Conservation (phyloP, 2,329 filamentous ascomycete genomes). For the Cladosporium sp. region DNA sequence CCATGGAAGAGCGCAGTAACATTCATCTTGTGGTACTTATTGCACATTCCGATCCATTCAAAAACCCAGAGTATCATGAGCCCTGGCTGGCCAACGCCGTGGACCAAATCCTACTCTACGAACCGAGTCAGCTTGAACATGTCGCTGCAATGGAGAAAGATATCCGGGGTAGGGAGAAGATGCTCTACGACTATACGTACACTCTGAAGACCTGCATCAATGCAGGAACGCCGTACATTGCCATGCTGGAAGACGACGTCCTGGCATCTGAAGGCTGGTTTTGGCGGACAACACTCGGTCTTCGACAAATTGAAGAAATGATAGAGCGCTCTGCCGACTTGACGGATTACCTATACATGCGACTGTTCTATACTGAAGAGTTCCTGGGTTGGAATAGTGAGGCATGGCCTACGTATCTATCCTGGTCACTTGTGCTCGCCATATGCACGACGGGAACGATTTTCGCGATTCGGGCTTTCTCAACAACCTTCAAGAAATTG, state of each 20-base stretch:
- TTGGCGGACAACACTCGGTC: slow-evolving; percentile 35
- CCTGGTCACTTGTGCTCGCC: slow-evolving; percentile 24
- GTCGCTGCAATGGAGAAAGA: slow-evolving; percentile 33
- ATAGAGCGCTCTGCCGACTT: not conserved
- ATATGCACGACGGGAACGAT: not conserved
- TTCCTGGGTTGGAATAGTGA: slow-evolving; percentile 44
- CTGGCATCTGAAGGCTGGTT: slow-evolving; percentile 47
- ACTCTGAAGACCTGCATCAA: slow-evolving; percentile 38
- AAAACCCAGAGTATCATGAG: slow-evolving; percentile 38
- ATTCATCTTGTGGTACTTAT: slow-evolving; percentile 43
- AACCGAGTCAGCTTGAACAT: slow-evolving; percentile 32
- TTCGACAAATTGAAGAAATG: slow-evolving; percentile 26
- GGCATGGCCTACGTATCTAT: slow-evolving; percentile 35
- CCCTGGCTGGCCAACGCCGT: slow-evolving; percentile 37
- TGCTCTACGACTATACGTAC: slow-evolving; percentile 41
- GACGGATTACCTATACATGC: slow-evolving; percentile 37
- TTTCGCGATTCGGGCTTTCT: not conserved
- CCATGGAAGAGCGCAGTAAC: slow-evolving; percentile 37
- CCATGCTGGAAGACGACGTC: slow-evolving; percentile 45
- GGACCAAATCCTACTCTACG: slow-evolving; percentile 41
- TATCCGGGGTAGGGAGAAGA: slow-evolving; percentile 33
- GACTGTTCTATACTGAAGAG: slow-evolving; percentile 45
- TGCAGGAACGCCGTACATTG: slow-evolving; percentile 36
- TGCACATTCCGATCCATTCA: slow-evolving; percentile 38
- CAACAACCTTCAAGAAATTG: not conserved